Base-by-base conservation (phyloP, 345 rosid genomes). In the Raphanus raphanistrum region DNA sequence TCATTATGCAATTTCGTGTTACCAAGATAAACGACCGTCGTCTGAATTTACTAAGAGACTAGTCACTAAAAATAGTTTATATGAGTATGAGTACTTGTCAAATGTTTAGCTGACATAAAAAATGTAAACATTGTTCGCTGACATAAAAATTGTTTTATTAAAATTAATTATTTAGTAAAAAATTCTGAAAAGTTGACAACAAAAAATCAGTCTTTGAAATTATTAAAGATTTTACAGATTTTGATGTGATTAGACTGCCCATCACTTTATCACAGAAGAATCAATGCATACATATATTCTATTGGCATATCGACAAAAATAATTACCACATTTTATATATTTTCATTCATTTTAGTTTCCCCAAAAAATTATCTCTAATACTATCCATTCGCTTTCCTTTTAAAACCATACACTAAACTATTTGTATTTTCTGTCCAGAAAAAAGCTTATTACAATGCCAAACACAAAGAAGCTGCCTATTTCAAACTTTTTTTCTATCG, bases 221-320 rank as follows among this genome's bases (percentile, higher is more conserved):
- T 74, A 79, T 81, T 76, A 55, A 45, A 76, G 55, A 35, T 76
- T 81, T 79, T 82, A 73, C 85, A 82, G 84, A 78, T 78, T 82
- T 82, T 82, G 84, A 86, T 84, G 80, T 82, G 85, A 86, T 78
- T 82, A 81, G 84, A 80, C 88, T 74, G 79, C 84, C 78, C 81
- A 79, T 83, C 80, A 75, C 87, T 80, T 70, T 81, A 75, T 63
- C 76, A 77, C 84, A 72, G 82, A 78, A 71, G 73, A 59, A 78
- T 84, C 50, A 73, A 63, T 79, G 77, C 57, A 60, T 67, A 31
- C 64, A 55, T 71, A 50, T 71, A 71, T 72, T 12, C 75, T 72
- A 67, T 81, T 81, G 32, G 73, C 77, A 72, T 74, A 79, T 50
- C 71, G 75, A 78, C 81, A 45, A 84, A 55, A 78, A 68, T 73